Conservation (phyloP, 2,329 filamentous ascomycete species). For the Colletotrichum sp. region DNA sequence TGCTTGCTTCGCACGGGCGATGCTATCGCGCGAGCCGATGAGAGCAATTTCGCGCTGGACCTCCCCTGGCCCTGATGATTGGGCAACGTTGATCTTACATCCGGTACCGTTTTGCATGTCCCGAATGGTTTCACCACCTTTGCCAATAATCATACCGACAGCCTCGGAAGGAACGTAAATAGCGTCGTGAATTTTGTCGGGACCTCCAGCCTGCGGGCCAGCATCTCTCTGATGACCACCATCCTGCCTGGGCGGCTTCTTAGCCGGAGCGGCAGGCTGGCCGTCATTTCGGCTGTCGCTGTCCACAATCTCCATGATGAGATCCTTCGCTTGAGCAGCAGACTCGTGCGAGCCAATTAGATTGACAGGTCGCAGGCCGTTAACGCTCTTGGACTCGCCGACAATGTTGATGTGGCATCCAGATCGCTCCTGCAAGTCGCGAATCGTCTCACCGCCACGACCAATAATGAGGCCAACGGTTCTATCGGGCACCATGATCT, state of each 20-base stretch:
- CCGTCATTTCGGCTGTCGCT: constrained; percentile 75
- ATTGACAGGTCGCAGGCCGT: constrained; percentile 88
- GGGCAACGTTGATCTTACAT: constrained; percentile 94
- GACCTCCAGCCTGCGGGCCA: constrained; percentile 32
- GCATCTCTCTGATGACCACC: constrained; percentile 35
- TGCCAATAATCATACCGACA: constrained; percentile 96
- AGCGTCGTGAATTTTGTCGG: constrained; percentile 79
- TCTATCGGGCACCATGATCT: constrained; percentile 94
- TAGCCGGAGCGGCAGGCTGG: constrained; percentile 29
- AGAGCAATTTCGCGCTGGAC: constrained; percentile 86
- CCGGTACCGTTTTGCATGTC: constrained; percentile 88
- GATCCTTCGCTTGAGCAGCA: constrained; percentile 78
- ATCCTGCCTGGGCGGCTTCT: constrained; percentile 33
- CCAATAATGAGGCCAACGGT: constrained; percentile 94
- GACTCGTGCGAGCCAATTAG: constrained; percentile 81
- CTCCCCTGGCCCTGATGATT: constrained; percentile 77
- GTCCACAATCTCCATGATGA: constrained; percentile 93
- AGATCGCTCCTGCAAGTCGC: constrained; percentile 87
- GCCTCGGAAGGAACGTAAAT: constrained; percentile 89
- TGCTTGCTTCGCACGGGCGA: constrained; percentile 79
- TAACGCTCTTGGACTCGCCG: constrained; percentile 89
- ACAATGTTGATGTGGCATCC: constrained; percentile 97
- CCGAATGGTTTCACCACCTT: constrained; percentile 91
- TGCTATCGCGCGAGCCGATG: constrained; percentile 78
- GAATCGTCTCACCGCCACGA: constrained; percentile 91